phyloP scores from a whole-genome alignment of 2,329 filamentous ascomycete species.

The Phaeosphaeria sp. region DNA sequence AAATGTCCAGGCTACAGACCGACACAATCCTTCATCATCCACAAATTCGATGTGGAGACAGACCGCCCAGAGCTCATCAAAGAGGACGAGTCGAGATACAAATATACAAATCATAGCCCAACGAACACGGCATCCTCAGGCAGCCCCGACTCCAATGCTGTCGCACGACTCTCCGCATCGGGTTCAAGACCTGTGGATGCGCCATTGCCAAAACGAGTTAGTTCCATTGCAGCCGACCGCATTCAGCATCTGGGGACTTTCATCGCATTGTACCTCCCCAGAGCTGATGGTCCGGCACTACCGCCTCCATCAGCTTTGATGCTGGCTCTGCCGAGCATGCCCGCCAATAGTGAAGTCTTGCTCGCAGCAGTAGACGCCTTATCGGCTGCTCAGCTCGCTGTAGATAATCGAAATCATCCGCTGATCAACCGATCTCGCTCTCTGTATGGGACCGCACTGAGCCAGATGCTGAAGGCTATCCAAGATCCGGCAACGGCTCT shows the following conservation, averaged over 20 bases:
- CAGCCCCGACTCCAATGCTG: slow-evolving; percentile 6
- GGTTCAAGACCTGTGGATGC: slow-evolving; percentile 21
- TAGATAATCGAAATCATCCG: slow-evolving; percentile 34
- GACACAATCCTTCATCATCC: slow-evolving; percentile 43
- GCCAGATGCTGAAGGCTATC: slow-evolving; percentile 39
- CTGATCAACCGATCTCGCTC: slow-evolving; percentile 44
- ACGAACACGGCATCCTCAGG: slow-evolving; percentile 7
- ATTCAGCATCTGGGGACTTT: slow-evolving; percentile 44
- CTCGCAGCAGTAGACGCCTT: slow-evolving; percentile 42
- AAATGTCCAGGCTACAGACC: slow-evolving; percentile 47
- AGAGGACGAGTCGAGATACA: slow-evolving; percentile 44
- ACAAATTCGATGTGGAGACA: slow-evolving; percentile 38
- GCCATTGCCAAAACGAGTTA: slow-evolving; percentile 39
- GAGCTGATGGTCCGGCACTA: slow-evolving; percentile 32
- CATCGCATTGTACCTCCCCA: slow-evolving; percentile 40
- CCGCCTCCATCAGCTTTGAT: slow-evolving; percentile 46
- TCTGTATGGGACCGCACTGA: slow-evolving; percentile 42
- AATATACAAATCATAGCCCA: slow-evolving; percentile 34
- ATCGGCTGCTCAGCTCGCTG: slow-evolving; percentile 43
- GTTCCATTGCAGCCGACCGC: slow-evolving; percentile 42
- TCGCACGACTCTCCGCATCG: slow-evolving; percentile 18
- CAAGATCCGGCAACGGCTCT: slow-evolving; percentile 31
- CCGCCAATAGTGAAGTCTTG: slow-evolving; percentile 39
- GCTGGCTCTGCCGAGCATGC: slow-evolving; percentile 38
- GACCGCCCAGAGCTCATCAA: slow-evolving; percentile 40